Evolutionary conservation across 2,329 filamentous ascomycete genomes (phyloP).

Genomic region (Cyphellophora attinorum): DNA sequence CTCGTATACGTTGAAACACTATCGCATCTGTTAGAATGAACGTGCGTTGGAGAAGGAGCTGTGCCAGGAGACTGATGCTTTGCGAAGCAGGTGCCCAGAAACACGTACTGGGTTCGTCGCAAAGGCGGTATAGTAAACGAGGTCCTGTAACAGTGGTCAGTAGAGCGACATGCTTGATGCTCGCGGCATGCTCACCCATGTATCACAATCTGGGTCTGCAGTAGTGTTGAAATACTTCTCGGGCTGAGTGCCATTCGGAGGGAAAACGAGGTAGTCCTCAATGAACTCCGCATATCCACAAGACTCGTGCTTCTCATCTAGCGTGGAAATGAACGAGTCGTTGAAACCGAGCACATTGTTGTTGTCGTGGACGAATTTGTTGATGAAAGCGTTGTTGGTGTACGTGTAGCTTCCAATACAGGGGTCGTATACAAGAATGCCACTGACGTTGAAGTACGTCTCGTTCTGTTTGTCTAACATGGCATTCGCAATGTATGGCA

Average conservation of each 20-base stretch:
- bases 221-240: slow-evolving; percentile 10
- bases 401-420: slow-evolving; percentile 11
- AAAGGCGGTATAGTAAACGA: too few relatives aligned
- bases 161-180: too few relatives aligned
- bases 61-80: too few relatives aligned
- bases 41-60: too few relatives aligned
- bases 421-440: slow-evolving; percentile 12
- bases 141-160: too few relatives aligned
- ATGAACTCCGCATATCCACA: slow-evolving; percentile 12
- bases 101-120: too few relatives aligned
- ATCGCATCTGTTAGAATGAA: too few relatives aligned
- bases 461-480: slow-evolving; percentile 26
- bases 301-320: slow-evolving; percentile 8
- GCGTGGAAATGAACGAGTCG: slow-evolving; percentile 5
- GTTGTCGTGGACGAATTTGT: slow-evolving; percentile 10
- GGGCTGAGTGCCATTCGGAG: slow-evolving; percentile 12
- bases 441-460: slow-evolving; percentile 36
- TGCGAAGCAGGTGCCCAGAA: too few relatives aligned
- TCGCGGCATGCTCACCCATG: too few relatives aligned
- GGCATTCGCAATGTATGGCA: slow-evolving; percentile 34
- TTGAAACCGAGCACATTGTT: slow-evolving; percentile 17
- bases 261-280: slow-evolving; percentile 11
- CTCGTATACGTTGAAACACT: too few relatives aligned
- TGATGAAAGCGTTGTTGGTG: slow-evolving; percentile 7
- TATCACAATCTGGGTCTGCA: slow-evolving; percentile 11